These are phyloP conservation scores for Dryas integrifolia DNA, from an alignment of 331 rosid genomes.

Conservation along the genomic window DNA sequence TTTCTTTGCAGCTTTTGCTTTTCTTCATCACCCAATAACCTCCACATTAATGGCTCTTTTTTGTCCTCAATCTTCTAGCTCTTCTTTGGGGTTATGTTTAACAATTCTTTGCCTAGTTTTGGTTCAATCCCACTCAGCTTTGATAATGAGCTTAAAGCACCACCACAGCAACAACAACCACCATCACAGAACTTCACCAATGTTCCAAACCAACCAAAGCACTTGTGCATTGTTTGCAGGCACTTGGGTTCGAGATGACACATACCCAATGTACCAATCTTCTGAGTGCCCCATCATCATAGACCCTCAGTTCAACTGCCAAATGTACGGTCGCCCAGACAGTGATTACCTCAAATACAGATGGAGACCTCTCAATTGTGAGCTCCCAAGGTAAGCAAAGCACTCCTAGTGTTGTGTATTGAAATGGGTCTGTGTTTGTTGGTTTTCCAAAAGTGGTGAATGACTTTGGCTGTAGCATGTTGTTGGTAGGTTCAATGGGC, in stretches of 20 bases:
- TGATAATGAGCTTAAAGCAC: slow-evolving; percentile 53
- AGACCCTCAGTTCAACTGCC: slow-evolving; percentile 89
- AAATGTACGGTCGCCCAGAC: slow-evolving; percentile 89
- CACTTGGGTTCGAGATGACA: slow-evolving; percentile 77
- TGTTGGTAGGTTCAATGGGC: slow-evolving; percentile 82
- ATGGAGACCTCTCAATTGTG: slow-evolving; percentile 90
- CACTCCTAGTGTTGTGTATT: background rate
- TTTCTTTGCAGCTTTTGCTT: slow-evolving; percentile 28
- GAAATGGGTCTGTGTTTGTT: background rate
- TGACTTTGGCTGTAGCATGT: slow-evolving; percentile 41
- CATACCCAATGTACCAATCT: slow-evolving; percentile 70
- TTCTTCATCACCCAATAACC: background rate
- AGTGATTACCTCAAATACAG: slow-evolving; percentile 72
- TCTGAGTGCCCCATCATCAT: slow-evolving; percentile 67
- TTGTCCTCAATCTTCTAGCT: slow-evolving; percentile 17
- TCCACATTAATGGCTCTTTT: slow-evolving; percentile 38
- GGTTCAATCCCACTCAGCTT: slow-evolving; percentile 56
- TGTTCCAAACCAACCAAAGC: slow-evolving; percentile 72
- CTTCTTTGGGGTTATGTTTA: slow-evolving; percentile 5
- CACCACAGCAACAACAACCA: slow-evolving; percentile 42
- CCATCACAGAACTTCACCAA: slow-evolving; percentile 45
- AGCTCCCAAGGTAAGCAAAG: slow-evolving; percentile 80
- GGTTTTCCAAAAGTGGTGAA: slow-evolving; percentile 21
- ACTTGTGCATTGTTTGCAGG: slow-evolving; percentile 79
- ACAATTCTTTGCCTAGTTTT: slow-evolving; percentile 28